These are phyloP conservation scores for Yamadazyma friedrichii DNA, from an alignment of 1,139 yeast species.

Conservation along the genomic window DNA sequence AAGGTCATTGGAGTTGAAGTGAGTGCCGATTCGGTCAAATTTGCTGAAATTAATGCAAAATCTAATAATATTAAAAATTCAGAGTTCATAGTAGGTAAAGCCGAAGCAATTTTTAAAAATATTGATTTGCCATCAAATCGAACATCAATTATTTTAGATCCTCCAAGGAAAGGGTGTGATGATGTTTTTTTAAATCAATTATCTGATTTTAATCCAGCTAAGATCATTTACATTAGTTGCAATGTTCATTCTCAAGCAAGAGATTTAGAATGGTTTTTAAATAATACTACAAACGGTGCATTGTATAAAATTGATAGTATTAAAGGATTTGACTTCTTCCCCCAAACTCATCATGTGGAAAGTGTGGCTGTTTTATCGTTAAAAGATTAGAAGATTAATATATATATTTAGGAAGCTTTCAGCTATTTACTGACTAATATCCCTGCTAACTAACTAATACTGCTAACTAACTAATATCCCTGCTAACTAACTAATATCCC, in stretches of 20 bases:
- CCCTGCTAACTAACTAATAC: not conserved
- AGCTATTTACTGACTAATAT: too few relatives aligned
- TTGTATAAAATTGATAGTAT: constrained; percentile 73
- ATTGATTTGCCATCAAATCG: constrained; percentile 67
- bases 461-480: too few relatives aligned
- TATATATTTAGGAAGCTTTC: too few relatives aligned
- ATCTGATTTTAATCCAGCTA: constrained; percentile 77
- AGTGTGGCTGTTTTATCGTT: constrained; percentile 77
- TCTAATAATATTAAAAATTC: constrained; percentile 75
- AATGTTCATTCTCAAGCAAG: constrained; percentile 98
- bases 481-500: too few relatives aligned
- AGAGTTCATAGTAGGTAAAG: constrained; percentile 84
- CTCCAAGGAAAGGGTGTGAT: constrained; percentile 97
- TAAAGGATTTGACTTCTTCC: constrained; percentile 95
- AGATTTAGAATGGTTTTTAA: constrained; percentile 81
- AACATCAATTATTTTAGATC: constrained; percentile 91
- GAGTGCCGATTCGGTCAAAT: constrained; percentile 84
- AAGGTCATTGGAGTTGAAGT: constrained; percentile 93
- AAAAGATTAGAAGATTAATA: constrained; percentile 9
- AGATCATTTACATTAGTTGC: constrained; percentile 89
- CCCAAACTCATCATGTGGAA: constrained; percentile 97
- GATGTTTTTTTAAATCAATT: constrained; percentile 81
- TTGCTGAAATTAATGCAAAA: constrained; percentile 80
- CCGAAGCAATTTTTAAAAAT: constrained; percentile 81
- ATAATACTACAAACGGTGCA: constrained; percentile 60